phyloP scores from a whole-genome alignment of 2,329 filamentous ascomycete genomes.

The Trichoderma aggressivum region DNA sequence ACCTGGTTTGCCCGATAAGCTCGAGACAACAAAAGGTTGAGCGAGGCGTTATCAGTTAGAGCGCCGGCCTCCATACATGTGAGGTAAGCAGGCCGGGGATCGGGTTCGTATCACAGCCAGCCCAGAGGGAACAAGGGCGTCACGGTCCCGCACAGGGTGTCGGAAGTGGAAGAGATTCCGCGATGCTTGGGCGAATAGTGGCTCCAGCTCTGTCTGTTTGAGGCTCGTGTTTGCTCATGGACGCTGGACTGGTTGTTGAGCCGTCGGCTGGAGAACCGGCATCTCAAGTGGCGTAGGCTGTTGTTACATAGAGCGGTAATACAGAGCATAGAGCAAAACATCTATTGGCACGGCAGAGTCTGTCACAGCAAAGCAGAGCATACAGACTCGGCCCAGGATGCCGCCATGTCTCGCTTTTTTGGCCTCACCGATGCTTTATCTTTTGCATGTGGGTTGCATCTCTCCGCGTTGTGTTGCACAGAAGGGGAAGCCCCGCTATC shows the following conservation, averaged over 20 bases:
- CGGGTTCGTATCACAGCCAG: neutral
- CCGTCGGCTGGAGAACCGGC: neutral
- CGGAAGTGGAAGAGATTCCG: neutral
- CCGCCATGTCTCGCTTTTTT: neutral
- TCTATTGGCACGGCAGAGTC: neutral
- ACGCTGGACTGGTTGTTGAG: neutral
- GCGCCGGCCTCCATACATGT: neutral
- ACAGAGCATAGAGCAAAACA: neutral
- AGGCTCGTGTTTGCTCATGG: neutral
- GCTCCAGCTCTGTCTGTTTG: neutral
- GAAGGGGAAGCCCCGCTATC: slow-evolving; percentile 12
- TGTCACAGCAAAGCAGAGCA: neutral
- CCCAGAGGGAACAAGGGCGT: neutral
- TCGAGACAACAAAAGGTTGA: neutral
- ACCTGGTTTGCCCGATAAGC: slow-evolving; percentile 3
- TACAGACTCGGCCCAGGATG: neutral
- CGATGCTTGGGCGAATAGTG: neutral
- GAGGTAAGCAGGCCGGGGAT: slow-evolving; percentile 3
- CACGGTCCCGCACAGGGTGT: neutral
- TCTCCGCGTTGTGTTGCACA: slow-evolving; percentile 7
- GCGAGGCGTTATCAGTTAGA: neutral
- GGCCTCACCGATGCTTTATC: slow-evolving; percentile 15
- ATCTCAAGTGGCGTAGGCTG: neutral
- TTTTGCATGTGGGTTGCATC: slow-evolving; percentile 11
- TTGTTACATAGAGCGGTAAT: too few relatives aligned